phyloP scores from a whole-genome alignment of 1,284 basidiomycete genomes.

The Pyrrhoderma lamaoense region DNA sequence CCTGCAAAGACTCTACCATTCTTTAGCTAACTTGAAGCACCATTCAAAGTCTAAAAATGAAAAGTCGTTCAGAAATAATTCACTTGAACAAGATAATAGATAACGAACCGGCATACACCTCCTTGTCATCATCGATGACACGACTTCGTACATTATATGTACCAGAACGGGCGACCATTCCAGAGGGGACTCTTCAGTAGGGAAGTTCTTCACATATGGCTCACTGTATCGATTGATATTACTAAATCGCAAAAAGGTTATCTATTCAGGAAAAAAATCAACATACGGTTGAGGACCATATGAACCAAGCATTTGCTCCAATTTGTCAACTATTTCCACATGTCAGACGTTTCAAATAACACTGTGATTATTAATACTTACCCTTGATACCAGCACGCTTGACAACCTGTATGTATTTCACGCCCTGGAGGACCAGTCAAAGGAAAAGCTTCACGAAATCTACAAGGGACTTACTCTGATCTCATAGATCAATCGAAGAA shows the following conservation, averaged over 20 bases:
- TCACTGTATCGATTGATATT: constrained; percentile 32
- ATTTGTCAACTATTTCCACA: constrained; percentile 61
- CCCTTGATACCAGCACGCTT: constrained; percentile 69
- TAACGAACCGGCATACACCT: constrained; percentile 62
- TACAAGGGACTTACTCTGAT: background rate
- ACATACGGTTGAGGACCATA: constrained; percentile 57
- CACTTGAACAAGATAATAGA: background rate
- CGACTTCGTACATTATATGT: constrained; percentile 71
- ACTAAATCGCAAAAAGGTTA: too few relatives aligned
- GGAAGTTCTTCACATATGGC: constrained; percentile 64
- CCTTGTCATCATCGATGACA: constrained; percentile 78
- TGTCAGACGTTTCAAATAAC: constrained; percentile 7
- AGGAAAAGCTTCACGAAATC: background rate
- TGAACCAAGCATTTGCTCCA: constrained; percentile 88
- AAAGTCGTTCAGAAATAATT: constrained; percentile 12
- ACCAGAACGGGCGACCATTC: constrained; percentile 75
- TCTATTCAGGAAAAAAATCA: background rate
- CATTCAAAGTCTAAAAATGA: constrained; percentile 66
- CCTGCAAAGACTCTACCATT: constrained; percentile 46
- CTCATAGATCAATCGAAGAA: background rate
- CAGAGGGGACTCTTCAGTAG: constrained; percentile 75
- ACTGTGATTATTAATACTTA: constrained; percentile 24
- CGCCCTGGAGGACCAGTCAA: constrained; percentile 41
- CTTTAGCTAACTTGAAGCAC: constrained; percentile 76
- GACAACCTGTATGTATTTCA: constrained; percentile 80